Evolutionary conservation across 371 early-diverging fungal genomes (phyloP), one percentile per base, ranked within the genome.

Genomic region (Mortierella sp.): DNA sequence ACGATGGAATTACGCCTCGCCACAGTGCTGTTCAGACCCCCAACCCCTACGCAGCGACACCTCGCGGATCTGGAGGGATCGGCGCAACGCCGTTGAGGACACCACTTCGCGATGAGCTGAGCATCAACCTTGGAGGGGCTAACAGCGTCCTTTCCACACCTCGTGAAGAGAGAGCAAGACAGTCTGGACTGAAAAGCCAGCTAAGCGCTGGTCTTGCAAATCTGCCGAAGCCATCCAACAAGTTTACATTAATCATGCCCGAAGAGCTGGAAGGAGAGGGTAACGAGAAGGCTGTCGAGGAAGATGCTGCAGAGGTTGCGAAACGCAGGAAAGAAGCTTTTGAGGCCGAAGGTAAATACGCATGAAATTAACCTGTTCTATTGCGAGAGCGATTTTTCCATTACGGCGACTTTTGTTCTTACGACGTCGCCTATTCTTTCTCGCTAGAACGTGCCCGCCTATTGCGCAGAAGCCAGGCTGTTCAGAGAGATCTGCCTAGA

Each of bases 201-300:
- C 68, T 90, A 1, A 41, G 73, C 21, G 78, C 85, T 44, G 84
- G 87, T n/a, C 82, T 95, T 17, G 70, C 81, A 15, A 78, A 83
- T 26, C 80, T 98, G n/a, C 99, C 99, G 3, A 84, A 86, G 56
- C 99, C 99, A 39, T 91, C 93, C 56, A 97, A 97, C 70, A 95
- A 97, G 63, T 96, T 96, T 79, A 94, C 96, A 53, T 91, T 98
- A 50, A 91, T 94, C 17, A 70, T 95, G 43, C 97, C 96, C 2
- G 94, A 95, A 23, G 83, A 80, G 17, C 79, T 83, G 21, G 80
- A 83, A 19, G 72, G 71, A 2, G 83, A 85, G 17, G 78, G 82
- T 6, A 65, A 48, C 0, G 71, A 69, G 4, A 61, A 79, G 19
- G 41, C 48, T 15, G 53, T 51, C 21, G 68, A 78, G 15, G 88